Base-by-base conservation (phyloP, 2,329 filamentous ascomycete species). In the Scorias spongiosa region DNA sequence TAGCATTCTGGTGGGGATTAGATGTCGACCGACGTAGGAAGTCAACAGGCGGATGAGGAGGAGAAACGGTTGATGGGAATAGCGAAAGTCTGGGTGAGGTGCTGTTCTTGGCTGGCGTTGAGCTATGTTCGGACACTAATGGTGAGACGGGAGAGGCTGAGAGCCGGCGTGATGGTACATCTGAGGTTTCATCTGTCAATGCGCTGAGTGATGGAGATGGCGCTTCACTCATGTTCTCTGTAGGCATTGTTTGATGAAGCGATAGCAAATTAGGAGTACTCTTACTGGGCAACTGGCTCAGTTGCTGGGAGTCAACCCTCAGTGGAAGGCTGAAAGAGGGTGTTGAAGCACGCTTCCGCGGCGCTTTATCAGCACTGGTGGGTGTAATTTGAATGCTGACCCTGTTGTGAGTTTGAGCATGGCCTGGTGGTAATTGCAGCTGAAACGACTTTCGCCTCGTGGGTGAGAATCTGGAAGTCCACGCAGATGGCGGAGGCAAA, bases 241-340 rank as follows among this genome's bases (percentile, higher is more conserved):
- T 26, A 26, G 20, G 3, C 20, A 7, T 26, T 26, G 20, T 3
- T 26, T 26, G 20, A 3, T 26, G 20, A 7, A 26, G 20, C 7
- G 20, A 26, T 3, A 26, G 20, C 7, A 26, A 7, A 7, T 26
- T 26, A 26, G 20, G 20, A 26, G 20, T 26, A 26, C 20, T 26
- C 20, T 26, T 26, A 7, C 20, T 26, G 4, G 20, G 20, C 20
- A 26, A 26, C 20, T 26, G 20, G 20, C 20, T 26, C 20, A 26
- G 7, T 26, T 46, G 45, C 12, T 42, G 44, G 38, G 48, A 12
- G 41, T 65, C 63, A 37, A 63, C 46, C 40, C 53, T 51, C 14
- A 60, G 45, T 4, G 58, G 58, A 2, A 61, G 46, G 41, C 54
- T 44, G 60, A 62, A 46, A 41, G 54, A 43, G 45, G 48, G 49